phyloP scores from a whole-genome alignment of 164 flowering plant genomes.

The Vitis rupestris region DNA sequence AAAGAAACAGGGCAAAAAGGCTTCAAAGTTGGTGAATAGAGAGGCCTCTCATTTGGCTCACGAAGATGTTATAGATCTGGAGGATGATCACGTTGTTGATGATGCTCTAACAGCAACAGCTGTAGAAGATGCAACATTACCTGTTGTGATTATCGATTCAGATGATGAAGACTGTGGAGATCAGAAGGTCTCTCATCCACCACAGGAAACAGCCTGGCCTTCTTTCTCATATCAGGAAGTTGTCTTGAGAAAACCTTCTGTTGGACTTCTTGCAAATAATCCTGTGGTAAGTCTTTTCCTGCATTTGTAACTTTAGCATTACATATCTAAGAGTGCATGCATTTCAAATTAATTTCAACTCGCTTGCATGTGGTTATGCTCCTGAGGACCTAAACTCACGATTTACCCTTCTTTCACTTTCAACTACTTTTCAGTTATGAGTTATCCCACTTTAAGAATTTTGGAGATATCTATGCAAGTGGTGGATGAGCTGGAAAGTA shows the following conservation, averaged over 20 bases:
- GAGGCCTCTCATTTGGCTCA: neutral
- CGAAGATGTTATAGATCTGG: conserved; percentile 24
- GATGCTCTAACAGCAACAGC: conserved; percentile 1
- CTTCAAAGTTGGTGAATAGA: neutral
- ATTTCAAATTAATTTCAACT: too few species aligned
- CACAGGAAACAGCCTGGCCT: neutral
- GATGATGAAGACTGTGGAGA: conserved; percentile 36
- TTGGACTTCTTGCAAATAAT: conserved; percentile 9
- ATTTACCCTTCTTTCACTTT: too few species aligned
- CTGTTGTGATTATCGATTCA: conserved; percentile 33
- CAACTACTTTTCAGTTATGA: too few species aligned
- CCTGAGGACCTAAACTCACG: too few species aligned
- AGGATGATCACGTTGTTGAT: conserved; percentile 19
- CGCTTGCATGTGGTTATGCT: too few species aligned
- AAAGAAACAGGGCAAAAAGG: conserved; percentile 7
- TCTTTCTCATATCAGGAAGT: conserved; percentile 16
- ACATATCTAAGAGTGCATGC: too few species aligned
- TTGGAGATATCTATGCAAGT: too few species aligned
- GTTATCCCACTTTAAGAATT: too few species aligned
- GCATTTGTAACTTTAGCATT: neutral
- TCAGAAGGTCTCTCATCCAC: neutral
- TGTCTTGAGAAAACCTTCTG: conserved; percentile 8
- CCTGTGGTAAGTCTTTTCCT: conserved; percentile 11
- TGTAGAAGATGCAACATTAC: neutral
- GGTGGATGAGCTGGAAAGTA: too few species aligned